Conservation (phyloP, 2,329 filamentous ascomycete genomes). For the Arachnomyces sp. region DNA sequence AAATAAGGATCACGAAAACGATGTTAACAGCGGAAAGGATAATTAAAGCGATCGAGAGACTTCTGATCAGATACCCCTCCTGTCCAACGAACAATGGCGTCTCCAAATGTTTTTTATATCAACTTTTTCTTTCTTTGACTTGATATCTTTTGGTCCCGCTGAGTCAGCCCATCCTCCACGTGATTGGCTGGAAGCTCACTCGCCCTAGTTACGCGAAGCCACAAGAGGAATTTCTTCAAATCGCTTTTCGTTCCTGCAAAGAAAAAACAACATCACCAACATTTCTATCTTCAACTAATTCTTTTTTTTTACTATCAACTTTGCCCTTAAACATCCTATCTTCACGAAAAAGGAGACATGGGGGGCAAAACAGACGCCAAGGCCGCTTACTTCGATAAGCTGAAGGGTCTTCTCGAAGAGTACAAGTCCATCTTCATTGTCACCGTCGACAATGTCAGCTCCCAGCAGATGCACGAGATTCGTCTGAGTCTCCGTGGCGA, state of each 20-base stretch:
- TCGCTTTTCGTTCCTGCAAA: constrained; percentile 12
- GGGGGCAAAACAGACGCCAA: constrained; percentile 95
- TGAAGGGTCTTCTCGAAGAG: constrained; percentile 92
- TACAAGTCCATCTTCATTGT: constrained; percentile 99
- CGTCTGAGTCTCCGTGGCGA: constrained; percentile 81
- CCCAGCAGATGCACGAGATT: constrained; percentile 99
- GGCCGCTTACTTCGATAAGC: constrained; percentile 98
- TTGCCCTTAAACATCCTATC: constrained; percentile 96
- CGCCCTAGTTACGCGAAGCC: constrained; percentile 31
- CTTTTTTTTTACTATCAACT: constrained; percentile 45
- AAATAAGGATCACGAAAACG: background rate
- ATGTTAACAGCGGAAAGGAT: background rate
- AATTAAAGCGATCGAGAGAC: background rate
- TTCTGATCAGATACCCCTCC: too few species aligned
- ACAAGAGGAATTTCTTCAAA: constrained; percentile 25
- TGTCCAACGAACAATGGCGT: too few species aligned
- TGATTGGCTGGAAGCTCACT: too few species aligned
- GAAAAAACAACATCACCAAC: constrained; percentile 18
- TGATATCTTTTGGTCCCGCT: too few species aligned
- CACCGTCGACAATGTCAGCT: constrained; percentile 97
- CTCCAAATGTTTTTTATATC: too few species aligned
- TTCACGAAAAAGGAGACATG: constrained; percentile 93
- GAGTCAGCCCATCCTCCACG: too few species aligned
- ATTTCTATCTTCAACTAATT: constrained; percentile 17
- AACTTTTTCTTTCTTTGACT: too few species aligned